phyloP scores from a whole-genome alignment of 306 rosid species.

The Canavalia gladiata region DNA sequence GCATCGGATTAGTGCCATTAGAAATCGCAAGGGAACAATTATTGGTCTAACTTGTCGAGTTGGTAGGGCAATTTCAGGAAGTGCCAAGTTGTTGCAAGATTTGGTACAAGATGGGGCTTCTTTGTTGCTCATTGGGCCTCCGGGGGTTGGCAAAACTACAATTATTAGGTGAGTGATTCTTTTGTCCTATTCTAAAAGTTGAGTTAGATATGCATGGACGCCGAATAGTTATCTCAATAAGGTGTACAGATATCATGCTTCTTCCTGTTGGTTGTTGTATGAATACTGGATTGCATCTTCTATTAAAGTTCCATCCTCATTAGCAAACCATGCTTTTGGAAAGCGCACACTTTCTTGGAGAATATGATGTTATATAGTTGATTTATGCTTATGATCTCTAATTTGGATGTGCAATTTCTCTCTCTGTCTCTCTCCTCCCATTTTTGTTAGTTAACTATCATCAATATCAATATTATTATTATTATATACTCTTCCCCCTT shows the following conservation, averaged over 20 bases:
- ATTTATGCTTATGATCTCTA: not conserved
- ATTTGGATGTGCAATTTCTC: conserved; percentile 21
- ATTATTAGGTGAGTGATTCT: conserved; percentile 75
- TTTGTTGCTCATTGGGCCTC: conserved; percentile 95
- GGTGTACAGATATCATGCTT: conserved; percentile 20
- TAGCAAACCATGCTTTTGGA: conserved; percentile 6
- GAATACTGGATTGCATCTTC: conserved; percentile 7
- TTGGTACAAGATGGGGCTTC: conserved; percentile 93
- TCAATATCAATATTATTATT: not conserved
- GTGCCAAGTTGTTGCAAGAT: conserved; percentile 82
- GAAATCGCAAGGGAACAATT: conserved; percentile 87
- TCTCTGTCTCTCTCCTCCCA: not conserved
- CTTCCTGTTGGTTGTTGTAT: conserved; percentile 20
- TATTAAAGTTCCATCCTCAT: conserved; percentile 22
- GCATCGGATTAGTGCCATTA: conserved; percentile 93
- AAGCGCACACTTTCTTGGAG: conserved; percentile 23
- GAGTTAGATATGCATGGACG: conserved; percentile 24
- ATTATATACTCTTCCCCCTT: not conserved
- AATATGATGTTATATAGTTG: conserved; percentile 1
- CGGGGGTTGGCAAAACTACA: conserved; percentile 97
- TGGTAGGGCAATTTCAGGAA: conserved; percentile 92
- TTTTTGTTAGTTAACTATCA: not conserved
- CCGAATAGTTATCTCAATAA: conserved; percentile 28
- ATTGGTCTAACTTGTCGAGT: conserved; percentile 97
- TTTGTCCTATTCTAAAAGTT: conserved; percentile 8